Evolutionary conservation across 1,284 basidiomycete species (phyloP).

Genomic region (Microbotryum silenes-acaulis): DNA sequence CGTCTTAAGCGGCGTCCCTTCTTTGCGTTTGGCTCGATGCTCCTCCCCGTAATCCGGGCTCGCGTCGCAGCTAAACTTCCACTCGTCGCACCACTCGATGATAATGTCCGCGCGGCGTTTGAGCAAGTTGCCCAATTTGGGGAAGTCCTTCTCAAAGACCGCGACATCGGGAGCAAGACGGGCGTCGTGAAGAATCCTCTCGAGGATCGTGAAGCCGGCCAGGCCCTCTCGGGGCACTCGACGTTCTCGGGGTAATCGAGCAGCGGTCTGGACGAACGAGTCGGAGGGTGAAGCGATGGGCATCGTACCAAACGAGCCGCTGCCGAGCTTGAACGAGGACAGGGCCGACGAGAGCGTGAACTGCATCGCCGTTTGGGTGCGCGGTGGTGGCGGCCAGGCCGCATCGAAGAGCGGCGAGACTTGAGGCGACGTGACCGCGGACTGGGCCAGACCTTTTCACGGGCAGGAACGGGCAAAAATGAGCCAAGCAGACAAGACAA

Average conservation of each 20-base stretch:
- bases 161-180: slow-evolving; percentile 31
- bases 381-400: slow-evolving; percentile 26
- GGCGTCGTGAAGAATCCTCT: slow-evolving; percentile 32
- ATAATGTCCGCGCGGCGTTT: slow-evolving; percentile 10
- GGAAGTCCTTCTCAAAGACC: slow-evolving; percentile 20
- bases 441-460: slow-evolving; percentile 26
- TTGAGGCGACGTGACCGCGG: slow-evolving; percentile 23
- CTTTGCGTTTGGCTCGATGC: background rate
- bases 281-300: slow-evolving; percentile 13
- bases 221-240: slow-evolving; percentile 30
- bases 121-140: slow-evolving; percentile 22
- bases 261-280: slow-evolving; percentile 25
- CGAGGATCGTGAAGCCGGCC: slow-evolving; percentile 33
- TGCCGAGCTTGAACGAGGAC: slow-evolving; percentile 21
- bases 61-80: slow-evolving; percentile 30
- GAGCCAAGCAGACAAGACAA: background rate
- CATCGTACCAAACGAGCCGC: background rate
- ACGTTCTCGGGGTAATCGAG: slow-evolving; percentile 9
- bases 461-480: too few relatives aligned
- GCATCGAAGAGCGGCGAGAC: slow-evolving; percentile 26
- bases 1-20: slow-evolving; percentile 3
- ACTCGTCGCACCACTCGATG: slow-evolving; percentile 31
- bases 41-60: slow-evolving; percentile 13
- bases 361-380: slow-evolving; percentile 9
- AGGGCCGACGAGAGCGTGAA: slow-evolving; percentile 22